Base-by-base conservation (phyloP, 768 basidiomycete genomes). In the Kwoniella botswanensis region DNA sequence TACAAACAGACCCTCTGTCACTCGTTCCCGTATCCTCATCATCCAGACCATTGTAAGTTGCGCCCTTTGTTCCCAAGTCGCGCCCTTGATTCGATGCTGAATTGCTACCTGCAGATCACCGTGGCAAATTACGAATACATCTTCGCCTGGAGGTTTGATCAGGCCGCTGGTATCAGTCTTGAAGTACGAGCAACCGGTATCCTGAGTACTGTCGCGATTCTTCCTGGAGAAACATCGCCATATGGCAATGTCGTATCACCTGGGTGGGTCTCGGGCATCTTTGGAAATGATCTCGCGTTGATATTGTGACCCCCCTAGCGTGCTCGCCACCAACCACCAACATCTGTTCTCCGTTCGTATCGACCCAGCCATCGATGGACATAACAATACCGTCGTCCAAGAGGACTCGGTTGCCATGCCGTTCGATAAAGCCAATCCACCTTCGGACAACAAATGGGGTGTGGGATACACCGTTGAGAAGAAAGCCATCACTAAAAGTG, bases 121-220 rank as follows among this genome's bases (percentile, higher is more conserved):
- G 81, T 82, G 4, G 81, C 70, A 50, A 82, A 83, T 62, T 81
- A 80, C 69, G 75, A 74, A 22, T 73, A 67, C 50, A 56, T 67
- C 35, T 62, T 65, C 62, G 74, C 71, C 7, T 76, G 66, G 65
- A 65, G 75, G 22, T 76, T 82, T 42, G 82, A 81, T 63, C 79
- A 79, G 62, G 74, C 75, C 1, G 80, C 75, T 21, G 76, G 63
- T 1, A 58, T 79, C 44, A 74, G 79, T 67, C 74, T 81, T 66
- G 82, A 82, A 67, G 74, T 67, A 29, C 70, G 80, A 11, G 82
- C 82, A 2, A 82, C 82, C 4, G 81, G 81, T n/a, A 81, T 81
- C 57, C 71, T 80, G 2, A 74, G 73, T 11, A 80, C 79, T 18
- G 63, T 46, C n/a, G 62, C 78, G 18, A 79, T 82, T 54, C 29